Evolutionary conservation across 1,284 basidiomycete genomes (phyloP).

Genomic region (Coriolopsis trogii): DNA sequence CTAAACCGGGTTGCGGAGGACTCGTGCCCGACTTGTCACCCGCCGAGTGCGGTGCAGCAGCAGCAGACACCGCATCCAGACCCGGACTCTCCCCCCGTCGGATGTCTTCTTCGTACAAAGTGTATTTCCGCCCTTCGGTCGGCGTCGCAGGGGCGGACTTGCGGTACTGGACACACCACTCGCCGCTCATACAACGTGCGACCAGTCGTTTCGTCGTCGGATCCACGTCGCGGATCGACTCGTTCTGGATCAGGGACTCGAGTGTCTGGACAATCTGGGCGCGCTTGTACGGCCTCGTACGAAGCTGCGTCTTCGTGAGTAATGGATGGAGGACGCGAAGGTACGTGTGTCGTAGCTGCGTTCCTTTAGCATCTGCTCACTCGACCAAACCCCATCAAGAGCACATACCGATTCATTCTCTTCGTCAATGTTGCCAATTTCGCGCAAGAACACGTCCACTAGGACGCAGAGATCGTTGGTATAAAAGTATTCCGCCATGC

Average conservation of each 20-base stretch:
- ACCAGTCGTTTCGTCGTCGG: constrained; percentile 90
- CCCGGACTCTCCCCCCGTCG: constrained; percentile 43
- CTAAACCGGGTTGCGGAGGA: constrained; percentile 30
- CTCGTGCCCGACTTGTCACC: constrained; percentile 2
- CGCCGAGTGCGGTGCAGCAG: constrained; percentile 29
- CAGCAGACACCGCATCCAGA: constrained; percentile 43
- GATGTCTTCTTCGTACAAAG: constrained; percentile 19
- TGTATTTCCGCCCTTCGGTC: constrained; percentile 32
- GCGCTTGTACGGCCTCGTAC: constrained; percentile 87
- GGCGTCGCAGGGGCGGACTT: constrained; percentile 36
- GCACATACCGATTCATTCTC: constrained; percentile 86
- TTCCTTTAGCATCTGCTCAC: neutral
- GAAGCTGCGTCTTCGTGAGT: constrained; percentile 92
- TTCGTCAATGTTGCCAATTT: constrained; percentile 89
- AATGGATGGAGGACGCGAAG: constrained; percentile 95
- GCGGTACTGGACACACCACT: constrained; percentile 81
- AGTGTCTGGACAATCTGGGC: constrained; percentile 85
- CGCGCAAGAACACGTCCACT: constrained; percentile 95
- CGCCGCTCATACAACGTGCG: constrained; percentile 85
- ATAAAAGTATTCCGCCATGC: constrained; percentile 96
- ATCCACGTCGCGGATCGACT: constrained; percentile 80
- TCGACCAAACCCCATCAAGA: neutral
- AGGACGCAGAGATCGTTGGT: constrained; percentile 97
- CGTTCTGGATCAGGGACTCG: constrained; percentile 77
- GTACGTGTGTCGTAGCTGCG: constrained; percentile 92